Evolutionary conservation across 2,329 filamentous ascomycete species (phyloP).

Genomic region (Stagonosporopsis chrysanthemi): DNA sequence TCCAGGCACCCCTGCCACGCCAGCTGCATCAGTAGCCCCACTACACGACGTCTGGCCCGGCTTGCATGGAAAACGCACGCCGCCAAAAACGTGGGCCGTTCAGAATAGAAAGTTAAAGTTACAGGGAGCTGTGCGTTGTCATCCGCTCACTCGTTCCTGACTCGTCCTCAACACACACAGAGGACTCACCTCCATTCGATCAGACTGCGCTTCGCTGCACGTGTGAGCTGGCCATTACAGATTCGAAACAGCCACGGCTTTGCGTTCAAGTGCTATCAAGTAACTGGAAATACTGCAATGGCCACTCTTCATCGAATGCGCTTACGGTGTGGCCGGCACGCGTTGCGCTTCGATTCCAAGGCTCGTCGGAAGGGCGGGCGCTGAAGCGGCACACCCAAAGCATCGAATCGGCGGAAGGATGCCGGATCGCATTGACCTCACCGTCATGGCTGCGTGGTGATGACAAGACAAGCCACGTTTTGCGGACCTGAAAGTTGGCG

Average conservation of each 20-base stretch:
- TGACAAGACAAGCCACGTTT: slow-evolving; percentile 32
- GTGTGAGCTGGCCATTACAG: slow-evolving; percentile 41
- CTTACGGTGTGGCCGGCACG: slow-evolving; percentile 32
- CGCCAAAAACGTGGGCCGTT: slow-evolving; percentile 49
- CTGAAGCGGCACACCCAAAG: slow-evolving; percentile 39
- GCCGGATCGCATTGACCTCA: slow-evolving; percentile 30
- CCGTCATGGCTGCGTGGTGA: slow-evolving; percentile 42
- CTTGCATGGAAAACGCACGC: slow-evolving; percentile 44
- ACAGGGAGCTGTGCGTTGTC: slow-evolving; percentile 50
- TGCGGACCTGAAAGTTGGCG: slow-evolving; percentile 23
- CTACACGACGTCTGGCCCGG: slow-evolving; percentile 42
- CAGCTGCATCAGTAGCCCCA: slow-evolving; percentile 49
- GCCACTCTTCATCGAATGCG: slow-evolving; percentile 22
- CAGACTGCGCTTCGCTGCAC: slow-evolving; percentile 34
- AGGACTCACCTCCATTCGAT: slow-evolving; percentile 38
- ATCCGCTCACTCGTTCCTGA: slow-evolving; percentile 47
- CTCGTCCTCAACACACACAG: slow-evolving; percentile 36
- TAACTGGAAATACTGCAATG: slow-evolving; percentile 25
- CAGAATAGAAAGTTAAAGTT: slow-evolving; percentile 35
- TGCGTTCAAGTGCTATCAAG: slow-evolving; percentile 14
- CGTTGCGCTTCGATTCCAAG: slow-evolving; percentile 30
- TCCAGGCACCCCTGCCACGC: slow-evolving; percentile 40
- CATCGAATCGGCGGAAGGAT: slow-evolving; percentile 39
- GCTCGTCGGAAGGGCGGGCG: slow-evolving; percentile 46
- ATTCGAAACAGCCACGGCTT: slow-evolving; percentile 28